Evolutionary conservation across 192 early-diverging fungal genomes (phyloP).

Genomic region (Paraglomus occultum): DNA sequence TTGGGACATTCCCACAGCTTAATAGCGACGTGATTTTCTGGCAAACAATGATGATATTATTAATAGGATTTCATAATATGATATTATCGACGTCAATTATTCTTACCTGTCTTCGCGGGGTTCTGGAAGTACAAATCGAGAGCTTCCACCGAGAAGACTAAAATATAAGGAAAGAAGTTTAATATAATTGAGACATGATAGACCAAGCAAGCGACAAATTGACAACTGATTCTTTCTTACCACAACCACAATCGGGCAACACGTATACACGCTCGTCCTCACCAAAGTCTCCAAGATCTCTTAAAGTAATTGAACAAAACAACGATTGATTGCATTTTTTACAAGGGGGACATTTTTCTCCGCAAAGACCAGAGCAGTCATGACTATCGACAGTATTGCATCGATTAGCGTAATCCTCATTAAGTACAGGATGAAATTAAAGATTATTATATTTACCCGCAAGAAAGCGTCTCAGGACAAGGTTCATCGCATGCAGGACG

Average conservation of each 20-base stretch:
- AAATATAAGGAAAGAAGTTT: slow-evolving; percentile 5
- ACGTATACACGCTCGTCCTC: slow-evolving; percentile 28
- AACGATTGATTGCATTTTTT: too few relatives aligned
- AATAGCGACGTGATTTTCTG: slow-evolving; percentile 33
- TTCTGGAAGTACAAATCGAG: slow-evolving; percentile 35
- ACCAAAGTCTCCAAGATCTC: slow-evolving; percentile 20
- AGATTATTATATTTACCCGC: slow-evolving; percentile 29
- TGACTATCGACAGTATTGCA: too few relatives aligned
- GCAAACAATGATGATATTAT: neutral
- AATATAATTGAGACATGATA: neutral
- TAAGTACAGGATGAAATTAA: neutral
- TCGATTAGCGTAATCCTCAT: too few relatives aligned
- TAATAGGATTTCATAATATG: neutral
- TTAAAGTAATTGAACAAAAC: slow-evolving; percentile 16
- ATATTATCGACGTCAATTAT: neutral
- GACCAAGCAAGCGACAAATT: neutral
- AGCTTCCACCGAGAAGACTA: slow-evolving; percentile 32
- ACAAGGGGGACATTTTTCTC: too few relatives aligned
- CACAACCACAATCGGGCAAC: slow-evolving; percentile 41
- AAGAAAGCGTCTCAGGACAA: slow-evolving; percentile 27
- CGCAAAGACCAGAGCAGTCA: too few relatives aligned
- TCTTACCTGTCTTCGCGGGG: slow-evolving; percentile 30
- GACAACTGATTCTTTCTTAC: slow-evolving; percentile 19
- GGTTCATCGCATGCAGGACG: slow-evolving; percentile 35
- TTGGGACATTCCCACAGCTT: slow-evolving; percentile 43